phyloP scores from a whole-genome alignment of 148 eudicot species.

The Bassia scoparia region DNA sequence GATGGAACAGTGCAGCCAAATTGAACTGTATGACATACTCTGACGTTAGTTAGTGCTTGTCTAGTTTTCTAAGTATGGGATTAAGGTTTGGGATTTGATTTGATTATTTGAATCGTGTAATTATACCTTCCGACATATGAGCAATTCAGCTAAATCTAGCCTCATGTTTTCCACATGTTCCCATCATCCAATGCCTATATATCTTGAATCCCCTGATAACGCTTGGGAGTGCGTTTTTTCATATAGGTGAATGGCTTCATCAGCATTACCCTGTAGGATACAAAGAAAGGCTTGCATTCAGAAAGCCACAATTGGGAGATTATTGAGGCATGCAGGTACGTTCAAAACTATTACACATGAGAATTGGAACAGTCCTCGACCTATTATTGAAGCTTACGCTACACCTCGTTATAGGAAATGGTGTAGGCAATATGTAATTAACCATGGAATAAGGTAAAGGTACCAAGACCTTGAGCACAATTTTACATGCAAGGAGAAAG shows the following conservation, averaged over 20 bases:
- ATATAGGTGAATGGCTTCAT: constrained; percentile 73
- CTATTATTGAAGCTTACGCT: no score
- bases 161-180: constrained; percentile 67
- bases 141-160: constrained; percentile 79
- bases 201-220: constrained; percentile 49
- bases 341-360: neutral
- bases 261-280: constrained; percentile 53
- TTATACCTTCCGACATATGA: constrained; percentile 77
- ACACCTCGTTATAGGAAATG: no score
- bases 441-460: no score
- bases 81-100: no score
- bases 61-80: no score
- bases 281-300: neutral
- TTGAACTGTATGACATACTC: no score
- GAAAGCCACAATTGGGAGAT: neutral
- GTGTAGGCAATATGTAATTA: no score
- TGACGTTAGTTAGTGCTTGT: no score
- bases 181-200: constrained; percentile 52
- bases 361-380: neutral
- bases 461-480: constrained; percentile 80
- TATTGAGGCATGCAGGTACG: neutral
- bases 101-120: neutral
- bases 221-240: constrained; percentile 52
- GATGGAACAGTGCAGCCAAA: neutral
- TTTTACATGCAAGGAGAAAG: constrained; percentile 74